Percentiles rank a stretch among this genome's conserved stretches.
These are phyloP conservation scores for Camelina hispida DNA, from an alignment of 345 rosid genomes.

Conservation along the genomic window DNA sequence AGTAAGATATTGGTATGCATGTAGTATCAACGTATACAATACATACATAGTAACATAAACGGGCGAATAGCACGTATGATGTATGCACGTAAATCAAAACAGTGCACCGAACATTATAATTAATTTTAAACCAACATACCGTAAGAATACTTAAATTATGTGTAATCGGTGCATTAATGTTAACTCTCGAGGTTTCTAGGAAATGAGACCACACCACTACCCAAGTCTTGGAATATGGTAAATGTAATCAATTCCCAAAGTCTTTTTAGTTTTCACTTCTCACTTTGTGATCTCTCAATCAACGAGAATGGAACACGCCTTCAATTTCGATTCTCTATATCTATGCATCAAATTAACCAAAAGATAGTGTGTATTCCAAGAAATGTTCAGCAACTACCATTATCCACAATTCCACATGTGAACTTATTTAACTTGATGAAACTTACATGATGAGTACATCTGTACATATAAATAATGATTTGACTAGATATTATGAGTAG, in stretches of 20 bases:
- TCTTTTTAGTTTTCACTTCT: constrained; percentile 38
- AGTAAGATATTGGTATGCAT: background rate
- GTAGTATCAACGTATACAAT: too few relatives aligned
- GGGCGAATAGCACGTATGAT: background rate
- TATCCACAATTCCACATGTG: constrained; percentile 13
- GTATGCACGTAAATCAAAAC: constrained; percentile 12
- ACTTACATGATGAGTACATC: background rate
- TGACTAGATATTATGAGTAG: too few relatives aligned
- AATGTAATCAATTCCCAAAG: constrained; percentile 41
- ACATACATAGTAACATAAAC: too few relatives aligned
- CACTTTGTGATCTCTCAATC: constrained; percentile 28
- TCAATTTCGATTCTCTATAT: constrained; percentile 36
- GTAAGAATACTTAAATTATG: background rate
- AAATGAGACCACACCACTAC: constrained; percentile 40
- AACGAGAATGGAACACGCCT: constrained; percentile 45
- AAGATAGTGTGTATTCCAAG: constrained; percentile 15
- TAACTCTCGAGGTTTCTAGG: constrained; percentile 44
- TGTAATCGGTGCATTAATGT: constrained; percentile 43
- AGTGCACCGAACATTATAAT: background rate
- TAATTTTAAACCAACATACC: constrained; percentile 22
- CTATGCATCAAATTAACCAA: constrained; percentile 31
- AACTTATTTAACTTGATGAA: background rate
- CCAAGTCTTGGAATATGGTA: constrained; percentile 41
- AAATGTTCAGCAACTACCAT: constrained; percentile 16
- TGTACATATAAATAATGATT: too few relatives aligned